A percentile compares a stretch with the other conserved stretches of the same genome.
Conservation (phyloP, 495 filamentous ascomycete genomes). For the Xylona heveae region DNA sequence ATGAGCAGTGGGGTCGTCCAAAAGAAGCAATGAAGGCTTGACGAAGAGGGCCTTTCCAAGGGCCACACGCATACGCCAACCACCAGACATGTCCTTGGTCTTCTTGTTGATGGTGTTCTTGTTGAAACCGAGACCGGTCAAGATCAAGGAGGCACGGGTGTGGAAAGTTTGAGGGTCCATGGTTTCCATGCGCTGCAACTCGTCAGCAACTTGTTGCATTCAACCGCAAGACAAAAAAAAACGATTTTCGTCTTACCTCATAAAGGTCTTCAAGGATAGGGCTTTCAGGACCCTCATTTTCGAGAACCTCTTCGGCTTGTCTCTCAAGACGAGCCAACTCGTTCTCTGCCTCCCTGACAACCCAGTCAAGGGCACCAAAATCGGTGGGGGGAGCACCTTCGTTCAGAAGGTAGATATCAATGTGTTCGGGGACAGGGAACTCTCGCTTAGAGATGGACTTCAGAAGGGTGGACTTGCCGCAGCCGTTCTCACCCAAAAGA, state of each 20-base stretch:
- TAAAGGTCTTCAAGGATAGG: slow-evolving; percentile 89
- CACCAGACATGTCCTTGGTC: slow-evolving; percentile 99
- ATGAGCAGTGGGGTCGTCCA: slow-evolving; percentile 97
- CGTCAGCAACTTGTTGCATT: slow-evolving; percentile 13
- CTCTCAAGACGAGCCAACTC: slow-evolving; percentile 81
- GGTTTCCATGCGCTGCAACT: slow-evolving; percentile 70
- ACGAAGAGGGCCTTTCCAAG: slow-evolving; percentile 97
- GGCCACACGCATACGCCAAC: slow-evolving; percentile 98
- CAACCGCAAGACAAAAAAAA: background rate
- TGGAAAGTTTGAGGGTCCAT: slow-evolving; percentile 99
- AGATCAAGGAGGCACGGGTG: slow-evolving; percentile 84
- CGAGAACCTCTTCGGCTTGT: slow-evolving; percentile 73
- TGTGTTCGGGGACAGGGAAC: slow-evolving; percentile 85
- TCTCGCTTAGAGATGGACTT: slow-evolving; percentile 89
- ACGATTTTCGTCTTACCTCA: slow-evolving; percentile 40
- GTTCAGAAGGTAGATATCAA: slow-evolving; percentile 97
- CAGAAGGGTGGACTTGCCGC: slow-evolving; percentile 90
- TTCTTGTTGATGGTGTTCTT: slow-evolving; percentile 92
- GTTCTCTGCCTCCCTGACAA: slow-evolving; percentile 83
- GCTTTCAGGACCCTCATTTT: slow-evolving; percentile 77
- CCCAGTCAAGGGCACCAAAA: slow-evolving; percentile 86
- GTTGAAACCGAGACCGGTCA: slow-evolving; percentile 99
- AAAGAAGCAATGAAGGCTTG: slow-evolving; percentile 81
- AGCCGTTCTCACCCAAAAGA: slow-evolving; percentile 94
- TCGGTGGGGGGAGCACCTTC: slow-evolving; percentile 87